Base-by-base conservation (phyloP, 2,329 filamentous ascomycete species). In the Xylariaceae sp. region DNA sequence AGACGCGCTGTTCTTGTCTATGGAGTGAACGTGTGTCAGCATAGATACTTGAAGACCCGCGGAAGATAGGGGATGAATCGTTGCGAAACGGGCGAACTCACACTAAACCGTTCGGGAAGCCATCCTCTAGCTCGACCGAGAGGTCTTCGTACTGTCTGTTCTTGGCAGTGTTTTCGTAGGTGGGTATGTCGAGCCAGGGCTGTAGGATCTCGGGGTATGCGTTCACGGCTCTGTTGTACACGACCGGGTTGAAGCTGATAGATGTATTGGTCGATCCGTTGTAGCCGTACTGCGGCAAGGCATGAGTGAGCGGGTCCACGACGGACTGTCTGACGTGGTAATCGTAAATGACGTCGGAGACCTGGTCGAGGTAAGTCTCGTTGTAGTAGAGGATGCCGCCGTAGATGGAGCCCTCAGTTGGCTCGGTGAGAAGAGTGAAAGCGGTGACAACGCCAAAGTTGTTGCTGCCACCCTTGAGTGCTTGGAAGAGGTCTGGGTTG, bases 361-460 rank as follows among this genome's bases (percentile, higher is more conserved):
- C 45, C 18, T 45, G 41, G 12, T 45, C 42, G 11, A 52, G 42
- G 3, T 22, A 45, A 11, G 49, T 32, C 30, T 48, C 50, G 27
- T 39, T 12, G 27, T 52, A 51, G 18, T 18, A 42, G 6, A 51
- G 9, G 11, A 36, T 11, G 19, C 51, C 47, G 12, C 48, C 45
- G 31, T 40, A 45, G 15, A 48, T 18, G 33, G 30, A n/a, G 31
- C 35, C 42, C 14, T 46, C 35, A 4, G 42, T 44, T 31, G 39
- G n/a, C 11, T 44, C 40, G 2, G 41, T 44, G 10, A 3, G 27
- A 10, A 45, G 22, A 18, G 15, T 41, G 27, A 49, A 32, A 30
- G 15, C 17, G 5, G 50, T 53, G n/a, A 49, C 40, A 5, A 49
- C 41, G 22, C 47, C 51, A 14, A 47, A 47, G 39, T 53, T 48